These are phyloP conservation scores for Pugionium dolabratum DNA, from an alignment of 345 rosid genomes.

Conservation along the genomic window DNA sequence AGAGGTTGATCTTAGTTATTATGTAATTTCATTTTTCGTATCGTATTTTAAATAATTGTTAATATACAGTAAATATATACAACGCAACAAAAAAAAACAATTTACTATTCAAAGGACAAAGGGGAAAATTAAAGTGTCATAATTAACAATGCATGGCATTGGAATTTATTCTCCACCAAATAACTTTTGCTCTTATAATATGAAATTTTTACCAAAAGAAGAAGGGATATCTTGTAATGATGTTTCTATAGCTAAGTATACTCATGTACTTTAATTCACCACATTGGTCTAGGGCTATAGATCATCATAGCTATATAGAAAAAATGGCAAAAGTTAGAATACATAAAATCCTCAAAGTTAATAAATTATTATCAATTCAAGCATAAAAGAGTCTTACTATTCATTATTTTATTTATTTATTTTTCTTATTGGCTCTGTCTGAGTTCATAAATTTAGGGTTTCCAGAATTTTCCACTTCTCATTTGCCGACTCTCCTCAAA, in stretches of 20 bases:
- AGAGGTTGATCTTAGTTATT: not conserved
- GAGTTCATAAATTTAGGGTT: slow-evolving; percentile 54
- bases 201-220: slow-evolving; percentile 54
- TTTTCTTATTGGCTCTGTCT: slow-evolving; percentile 18
- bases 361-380: slow-evolving; percentile 1
- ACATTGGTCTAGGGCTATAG: slow-evolving; percentile 42
- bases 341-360: slow-evolving; percentile 11
- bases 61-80: not conserved
- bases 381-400: not conserved
- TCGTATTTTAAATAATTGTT: not conserved
- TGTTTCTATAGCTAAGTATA: slow-evolving; percentile 7
- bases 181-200: slow-evolving; percentile 4
- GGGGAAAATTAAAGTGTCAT: not conserved
- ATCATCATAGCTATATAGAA: slow-evolving; percentile 19
- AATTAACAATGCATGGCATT: slow-evolving; percentile 29
- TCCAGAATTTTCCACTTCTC: slow-evolving; percentile 31
- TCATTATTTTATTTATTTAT: not conserved
- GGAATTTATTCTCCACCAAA: slow-evolving; percentile 46
- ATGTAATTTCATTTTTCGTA: not conserved
- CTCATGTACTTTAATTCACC: slow-evolving; percentile 24
- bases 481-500: slow-evolving; percentile 16
- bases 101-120: not conserved
- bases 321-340: slow-evolving; percentile 13
- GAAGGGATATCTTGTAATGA: slow-evolving; percentile 59
- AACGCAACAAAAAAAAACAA: not conserved